These are phyloP conservation scores for Capronia americana DNA, from an alignment of 2,329 filamentous ascomycete genomes.

Conservation along the genomic window DNA sequence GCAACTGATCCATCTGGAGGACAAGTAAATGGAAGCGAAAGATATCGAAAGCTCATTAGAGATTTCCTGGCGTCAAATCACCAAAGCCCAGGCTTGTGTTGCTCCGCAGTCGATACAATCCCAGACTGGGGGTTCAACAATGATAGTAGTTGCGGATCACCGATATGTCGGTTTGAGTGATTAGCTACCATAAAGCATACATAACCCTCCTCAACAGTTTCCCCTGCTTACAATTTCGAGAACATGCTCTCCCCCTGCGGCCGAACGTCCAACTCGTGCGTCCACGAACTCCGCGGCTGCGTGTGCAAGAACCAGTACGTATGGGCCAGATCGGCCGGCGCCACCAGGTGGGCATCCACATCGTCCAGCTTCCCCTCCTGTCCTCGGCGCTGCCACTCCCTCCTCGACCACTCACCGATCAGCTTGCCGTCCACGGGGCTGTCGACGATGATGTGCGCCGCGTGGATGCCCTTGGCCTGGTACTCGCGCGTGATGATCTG, in stretches of 20 bases:
- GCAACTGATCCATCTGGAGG: neutral
- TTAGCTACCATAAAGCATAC: neutral
- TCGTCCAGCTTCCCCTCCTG: conserved; percentile 30
- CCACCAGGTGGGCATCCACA: conserved; percentile 27
- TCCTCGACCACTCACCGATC: conserved; percentile 28
- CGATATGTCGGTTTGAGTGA: neutral
- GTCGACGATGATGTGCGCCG: conserved; percentile 62
- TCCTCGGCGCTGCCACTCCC: conserved; percentile 30
- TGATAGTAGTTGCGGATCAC: neutral
- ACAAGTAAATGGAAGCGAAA: neutral
- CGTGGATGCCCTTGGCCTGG: conserved; percentile 62
- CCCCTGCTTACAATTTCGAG: conserved; percentile 27
- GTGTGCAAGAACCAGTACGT: conserved; percentile 63
- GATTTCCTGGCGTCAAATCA: neutral
- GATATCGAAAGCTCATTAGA: neutral
- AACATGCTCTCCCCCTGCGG: conserved; percentile 36
- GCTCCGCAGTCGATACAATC: neutral
- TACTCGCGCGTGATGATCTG: conserved; percentile 62
- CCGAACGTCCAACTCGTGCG: conserved; percentile 62
- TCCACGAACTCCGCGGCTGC: conserved; percentile 59
- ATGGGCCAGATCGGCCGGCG: conserved; percentile 56
- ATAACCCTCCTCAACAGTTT: neutral
- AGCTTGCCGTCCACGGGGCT: conserved; percentile 56
- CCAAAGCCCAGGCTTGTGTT: neutral
- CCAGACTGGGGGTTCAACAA: neutral